phyloP scores from a whole-genome alignment of 2,329 filamentous ascomycete species.

The Aspergillus sp. region DNA sequence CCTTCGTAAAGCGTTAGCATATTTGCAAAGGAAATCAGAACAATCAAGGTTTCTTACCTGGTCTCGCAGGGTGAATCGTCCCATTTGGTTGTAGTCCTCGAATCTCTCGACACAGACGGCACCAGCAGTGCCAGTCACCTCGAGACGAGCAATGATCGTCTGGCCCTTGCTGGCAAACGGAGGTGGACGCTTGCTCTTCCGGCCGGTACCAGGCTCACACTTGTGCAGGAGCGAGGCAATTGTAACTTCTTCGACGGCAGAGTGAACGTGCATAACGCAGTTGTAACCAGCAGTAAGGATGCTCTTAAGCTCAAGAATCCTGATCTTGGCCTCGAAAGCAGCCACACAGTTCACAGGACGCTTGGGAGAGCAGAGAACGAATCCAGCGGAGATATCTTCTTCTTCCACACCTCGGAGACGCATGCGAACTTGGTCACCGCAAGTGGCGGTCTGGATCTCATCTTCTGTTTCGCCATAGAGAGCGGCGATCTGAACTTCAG shows the following conservation, averaged over 20 bases:
- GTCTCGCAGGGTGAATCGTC: slow-evolving; percentile 83
- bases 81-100: slow-evolving; percentile 92
- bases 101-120: slow-evolving; percentile 90
- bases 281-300: slow-evolving; percentile 95
- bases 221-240: slow-evolving; percentile 86
- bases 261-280: slow-evolving; percentile 95
- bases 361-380: slow-evolving; percentile 93
- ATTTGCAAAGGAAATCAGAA: slow-evolving; percentile 5
- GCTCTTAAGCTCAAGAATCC: slow-evolving; percentile 87
- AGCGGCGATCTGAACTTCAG: slow-evolving; percentile 73
- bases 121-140: slow-evolving; percentile 79
- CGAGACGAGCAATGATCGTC: slow-evolving; percentile 87
- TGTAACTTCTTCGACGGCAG: slow-evolving; percentile 95
- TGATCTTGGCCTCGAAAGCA: slow-evolving; percentile 92
- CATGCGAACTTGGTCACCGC: slow-evolving; percentile 90
- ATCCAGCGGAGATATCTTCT: slow-evolving; percentile 92
- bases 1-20: slow-evolving; percentile 48
- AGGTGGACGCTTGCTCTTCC: slow-evolving; percentile 89
- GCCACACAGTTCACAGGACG: slow-evolving; percentile 86
- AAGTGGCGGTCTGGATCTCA: slow-evolving; percentile 74
- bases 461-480: slow-evolving; percentile 96
- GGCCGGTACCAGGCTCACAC: slow-evolving; percentile 86
- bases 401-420: slow-evolving; percentile 93
- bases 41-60: slow-evolving; percentile 54
- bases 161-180: slow-evolving; percentile 77